These are phyloP conservation scores for Medakamo hakoo DNA, from an alignment of 139 green algal species.

Conservation along the genomic window DNA sequence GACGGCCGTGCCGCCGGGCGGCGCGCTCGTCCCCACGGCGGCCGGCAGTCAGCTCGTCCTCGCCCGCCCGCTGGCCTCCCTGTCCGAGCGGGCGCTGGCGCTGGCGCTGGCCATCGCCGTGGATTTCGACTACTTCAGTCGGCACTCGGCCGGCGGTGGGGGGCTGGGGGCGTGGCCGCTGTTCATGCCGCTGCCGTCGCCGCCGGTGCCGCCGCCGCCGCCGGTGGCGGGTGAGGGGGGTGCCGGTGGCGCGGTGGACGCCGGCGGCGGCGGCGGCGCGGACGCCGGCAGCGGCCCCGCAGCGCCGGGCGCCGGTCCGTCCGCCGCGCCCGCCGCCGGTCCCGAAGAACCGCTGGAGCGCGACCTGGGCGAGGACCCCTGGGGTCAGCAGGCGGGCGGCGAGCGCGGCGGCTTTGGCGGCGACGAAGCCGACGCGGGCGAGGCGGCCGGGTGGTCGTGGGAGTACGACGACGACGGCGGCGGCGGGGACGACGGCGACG, in stretches of 20 bases:
- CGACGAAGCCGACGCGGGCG: not conserved
- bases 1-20: slow-evolving; percentile 15
- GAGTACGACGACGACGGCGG: not conserved
- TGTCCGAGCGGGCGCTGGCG: slow-evolving; percentile 56
- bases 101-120: slow-evolving; percentile 57
- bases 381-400: not conserved
- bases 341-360: not conserved
- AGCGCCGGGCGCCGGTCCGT: not conserved
- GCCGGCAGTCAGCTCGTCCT: slow-evolving; percentile 57
- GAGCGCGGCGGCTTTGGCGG: not conserved
- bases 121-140: slow-evolving; percentile 41
- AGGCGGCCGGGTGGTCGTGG: not conserved
- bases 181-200: slow-evolving; percentile 19
- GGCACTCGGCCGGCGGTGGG: slow-evolving; percentile 33
- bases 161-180: slow-evolving; percentile 8
- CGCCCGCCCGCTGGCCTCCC: slow-evolving; percentile 7
- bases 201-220: not conserved
- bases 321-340: no score
- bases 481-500: not conserved
- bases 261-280: no score
- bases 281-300: no score
- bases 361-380: not conserved
- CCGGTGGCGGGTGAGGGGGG: not conserved
- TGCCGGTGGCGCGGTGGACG: not conserved
- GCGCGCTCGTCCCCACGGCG: slow-evolving; percentile 40